Evolutionary conservation across 495 filamentous ascomycete species (phyloP), one percentile per base, ranked within the genome.

Genomic region (Pseudotulostoma volvatum): DNA sequence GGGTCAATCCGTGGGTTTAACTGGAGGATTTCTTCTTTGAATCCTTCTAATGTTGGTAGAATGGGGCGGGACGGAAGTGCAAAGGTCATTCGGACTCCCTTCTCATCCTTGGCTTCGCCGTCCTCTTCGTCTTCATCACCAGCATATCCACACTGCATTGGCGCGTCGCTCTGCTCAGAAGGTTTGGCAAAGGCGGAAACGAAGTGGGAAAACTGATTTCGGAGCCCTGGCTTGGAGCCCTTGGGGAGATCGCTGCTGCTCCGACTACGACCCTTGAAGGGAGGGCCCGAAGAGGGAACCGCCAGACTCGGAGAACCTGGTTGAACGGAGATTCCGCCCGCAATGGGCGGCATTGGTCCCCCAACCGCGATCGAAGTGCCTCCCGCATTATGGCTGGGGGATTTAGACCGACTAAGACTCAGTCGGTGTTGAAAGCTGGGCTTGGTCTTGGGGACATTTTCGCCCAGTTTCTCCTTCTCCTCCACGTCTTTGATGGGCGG

Each of bases 241-340:
- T 58, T 67, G 3, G 73, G 63, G 18, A 85, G 45, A 39, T 94
- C 86, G 44, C 83, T 90, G 50, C 70, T 77, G 60, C 81, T 88
- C 49, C 84, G 67, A 3, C 59, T 62, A 30, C 84, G 77, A 33
- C 60, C 69, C 34, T 77, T 64, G 7, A 64, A 50, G 36, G 67
- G 65, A 21, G 74, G 47, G 34, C 57, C 55, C 28, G 71, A 70
- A 9, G 75, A 68, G 21, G 63, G 66, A 1, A 64, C 51, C 11
- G 71, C 65, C 31, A 63, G 54, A 50, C 70, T 79, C 17, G 59
- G 61, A 1, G 59, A 56, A 21, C 44, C 54, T 14, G 53, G 55
- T 37, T 38, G 50, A 38, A 78, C 60, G 4, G 77, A 76, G 20
- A 70, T 64, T 43, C 67, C 73, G 17, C 73, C 68, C 9, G 74